Evolutionary conservation across 352 stramenopile species (phyloP).

Genomic region (Phytophthora fragariaefolia): DNA sequence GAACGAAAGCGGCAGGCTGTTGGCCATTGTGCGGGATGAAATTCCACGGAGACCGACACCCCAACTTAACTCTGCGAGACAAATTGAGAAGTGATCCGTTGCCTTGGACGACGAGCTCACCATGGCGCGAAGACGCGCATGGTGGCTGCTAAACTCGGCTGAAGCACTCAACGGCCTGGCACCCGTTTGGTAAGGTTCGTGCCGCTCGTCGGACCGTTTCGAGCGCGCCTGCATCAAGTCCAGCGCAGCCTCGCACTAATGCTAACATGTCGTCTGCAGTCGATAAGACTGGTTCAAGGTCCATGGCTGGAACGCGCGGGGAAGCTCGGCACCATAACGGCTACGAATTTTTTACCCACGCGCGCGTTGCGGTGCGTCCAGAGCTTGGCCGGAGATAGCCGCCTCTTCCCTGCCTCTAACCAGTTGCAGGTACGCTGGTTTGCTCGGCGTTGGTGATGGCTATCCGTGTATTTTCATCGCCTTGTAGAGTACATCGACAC

Average conservation of each 20-base stretch:
- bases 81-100: conserved; percentile 38
- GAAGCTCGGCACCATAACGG: conserved; percentile 27
- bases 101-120: conserved; percentile 16
- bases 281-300: conserved; percentile 5
- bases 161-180: conserved; percentile 16
- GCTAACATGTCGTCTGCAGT: neutral
- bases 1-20: conserved; percentile 52
- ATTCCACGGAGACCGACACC: too few relatives aligned
- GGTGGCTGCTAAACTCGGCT: conserved; percentile 27
- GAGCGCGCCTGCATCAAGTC: conserved; percentile 6
- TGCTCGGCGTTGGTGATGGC: neutral
- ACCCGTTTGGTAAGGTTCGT: conserved; percentile 25
- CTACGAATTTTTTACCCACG: conserved; percentile 18
- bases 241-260: neutral
- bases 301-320: conserved; percentile 14
- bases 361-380: conserved; percentile 12
- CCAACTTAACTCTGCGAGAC: conserved; percentile 9
- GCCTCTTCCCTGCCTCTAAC: conserved; percentile 23
- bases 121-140: conserved; percentile 10
- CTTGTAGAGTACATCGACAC: conserved; percentile 6
- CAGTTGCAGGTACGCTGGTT: conserved; percentile 14
- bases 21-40: conserved; percentile 49
- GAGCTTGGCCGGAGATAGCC: neutral
- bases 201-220: conserved; percentile 25
- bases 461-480: conserved; percentile 28